Evolutionary conservation across 257 asterid species (phyloP).

Genomic region (Plantago ovata): DNA sequence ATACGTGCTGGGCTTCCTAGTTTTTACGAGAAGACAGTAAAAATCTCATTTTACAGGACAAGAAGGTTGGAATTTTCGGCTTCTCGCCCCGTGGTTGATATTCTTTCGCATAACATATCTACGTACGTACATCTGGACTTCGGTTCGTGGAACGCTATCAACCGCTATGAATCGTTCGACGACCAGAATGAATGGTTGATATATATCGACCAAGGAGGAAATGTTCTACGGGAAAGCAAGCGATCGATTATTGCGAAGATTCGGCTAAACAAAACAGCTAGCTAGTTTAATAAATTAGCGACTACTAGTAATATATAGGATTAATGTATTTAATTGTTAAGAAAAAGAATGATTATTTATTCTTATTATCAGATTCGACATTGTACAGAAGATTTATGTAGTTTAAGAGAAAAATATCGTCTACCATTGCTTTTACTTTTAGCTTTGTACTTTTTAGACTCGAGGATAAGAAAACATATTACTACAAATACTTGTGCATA

Average conservation of each 20-base stretch:
- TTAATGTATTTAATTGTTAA: slow-evolving; percentile 5
- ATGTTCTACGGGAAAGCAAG: neutral
- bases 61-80: neutral
- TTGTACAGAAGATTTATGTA: slow-evolving; percentile 24
- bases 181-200: neutral
- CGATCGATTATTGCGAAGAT: slow-evolving; percentile 17
- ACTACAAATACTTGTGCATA: neutral
- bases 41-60: slow-evolving; percentile 23
- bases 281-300: slow-evolving; percentile 7
- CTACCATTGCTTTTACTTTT: slow-evolving; percentile 16
- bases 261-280: slow-evolving; percentile 19
- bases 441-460: slow-evolving; percentile 15
- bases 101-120: slow-evolving; percentile 3
- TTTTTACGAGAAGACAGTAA: slow-evolving; percentile 36
- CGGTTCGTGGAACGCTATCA: slow-evolving; percentile 10
- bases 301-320: slow-evolving; percentile 6
- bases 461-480: neutral
- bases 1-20: slow-evolving; percentile 42
- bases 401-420: slow-evolving; percentile 4
- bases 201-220: neutral
- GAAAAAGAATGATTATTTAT: neutral
- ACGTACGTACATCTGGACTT: too few species aligned
- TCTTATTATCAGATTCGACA: slow-evolving; percentile 1
- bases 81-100: neutral
- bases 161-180: neutral